Percentiles rank a stretch among this genome's conserved stretches.
Conservation (phyloP, 352 stramenopile genomes). For the Phytopythium oedochilum region DNA sequence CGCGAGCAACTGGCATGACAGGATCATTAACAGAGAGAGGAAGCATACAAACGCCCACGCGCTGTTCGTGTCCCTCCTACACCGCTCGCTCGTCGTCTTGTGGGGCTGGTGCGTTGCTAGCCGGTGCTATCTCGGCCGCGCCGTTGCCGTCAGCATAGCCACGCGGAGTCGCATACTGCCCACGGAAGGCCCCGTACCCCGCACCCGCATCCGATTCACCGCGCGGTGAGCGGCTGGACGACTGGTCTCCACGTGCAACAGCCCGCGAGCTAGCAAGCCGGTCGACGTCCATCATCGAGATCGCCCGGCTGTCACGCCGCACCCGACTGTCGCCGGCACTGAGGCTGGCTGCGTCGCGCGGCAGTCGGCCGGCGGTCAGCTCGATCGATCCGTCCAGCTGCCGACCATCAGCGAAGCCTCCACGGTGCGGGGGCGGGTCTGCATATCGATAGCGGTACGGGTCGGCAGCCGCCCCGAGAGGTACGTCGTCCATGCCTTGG, state of each 20-base stretch:
- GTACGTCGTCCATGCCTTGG: background rate
- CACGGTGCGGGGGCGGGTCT: background rate
- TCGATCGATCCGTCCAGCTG: background rate
- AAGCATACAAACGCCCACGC: background rate
- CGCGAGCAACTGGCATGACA: too few relatives aligned
- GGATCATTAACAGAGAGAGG: background rate
- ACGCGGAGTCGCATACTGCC: conserved; percentile 14
- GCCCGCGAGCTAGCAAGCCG: conserved; percentile 25
- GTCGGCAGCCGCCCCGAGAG: background rate
- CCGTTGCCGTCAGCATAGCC: conserved; percentile 11
- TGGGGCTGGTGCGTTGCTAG: background rate
- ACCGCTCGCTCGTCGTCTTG: background rate
- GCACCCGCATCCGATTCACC: background rate
- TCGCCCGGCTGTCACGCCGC: conserved; percentile 21
- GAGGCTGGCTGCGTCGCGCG: conserved; percentile 22
- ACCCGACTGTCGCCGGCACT: conserved; percentile 14
- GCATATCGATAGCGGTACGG: conserved; percentile 2
- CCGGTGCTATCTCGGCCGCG: conserved; percentile 10
- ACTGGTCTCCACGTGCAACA: conserved; percentile 12
- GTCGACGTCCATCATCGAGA: conserved; percentile 68
- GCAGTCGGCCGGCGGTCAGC: conserved; percentile 4
- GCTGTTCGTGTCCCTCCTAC: background rate
- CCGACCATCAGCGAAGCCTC: background rate
- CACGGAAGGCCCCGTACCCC: background rate
- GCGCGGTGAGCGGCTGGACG: conserved; percentile 12